A percentile compares a stretch with the other conserved stretches of the same genome.
These are phyloP conservation scores for Debaryomycetaceae sp. DNA, from an alignment of 1,139 yeast genomes.

Conservation along the genomic window DNA sequence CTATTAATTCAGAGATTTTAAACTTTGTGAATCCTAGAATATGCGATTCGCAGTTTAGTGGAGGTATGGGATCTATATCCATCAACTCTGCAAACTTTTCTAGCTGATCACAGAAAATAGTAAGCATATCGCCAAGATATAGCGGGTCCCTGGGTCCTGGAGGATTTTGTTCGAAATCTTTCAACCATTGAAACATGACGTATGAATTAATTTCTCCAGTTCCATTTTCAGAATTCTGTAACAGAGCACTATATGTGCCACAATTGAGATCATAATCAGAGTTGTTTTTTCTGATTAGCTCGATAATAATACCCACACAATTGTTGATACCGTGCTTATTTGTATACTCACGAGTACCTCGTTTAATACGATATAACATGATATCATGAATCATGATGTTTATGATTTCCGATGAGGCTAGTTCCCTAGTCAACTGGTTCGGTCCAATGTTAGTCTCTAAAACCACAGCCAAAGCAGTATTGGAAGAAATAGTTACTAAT, in stretches of 20 bases:
- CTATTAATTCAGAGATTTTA: conserved; percentile 43
- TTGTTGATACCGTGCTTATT: conserved; percentile 48
- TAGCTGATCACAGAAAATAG: conserved; percentile 38
- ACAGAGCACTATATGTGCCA: conserved; percentile 36
- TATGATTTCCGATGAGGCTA: conserved; percentile 37
- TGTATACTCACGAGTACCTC: conserved; percentile 18
- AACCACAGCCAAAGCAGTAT: conserved; percentile 46
- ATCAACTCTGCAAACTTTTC: conserved; percentile 28
- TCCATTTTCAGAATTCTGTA: conserved; percentile 29
- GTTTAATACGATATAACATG: conserved; percentile 27
- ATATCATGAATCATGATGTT: conserved; percentile 40
- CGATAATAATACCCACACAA: conserved; percentile 47
- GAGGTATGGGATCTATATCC: conserved; percentile 25
- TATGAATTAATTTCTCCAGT: conserved; percentile 40
- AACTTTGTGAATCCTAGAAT: conserved; percentile 42
- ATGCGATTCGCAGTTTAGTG: conserved; percentile 14
- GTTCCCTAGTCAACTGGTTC: conserved; percentile 43
- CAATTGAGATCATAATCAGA: conserved; percentile 48
- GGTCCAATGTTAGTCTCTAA: conserved; percentile 50
- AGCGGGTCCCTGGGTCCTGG: conserved; percentile 48
- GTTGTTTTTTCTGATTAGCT: conserved; percentile 45
- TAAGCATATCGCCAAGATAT: conserved; percentile 43
- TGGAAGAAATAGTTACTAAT: conserved; percentile 87
- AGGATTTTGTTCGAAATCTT: conserved; percentile 47
- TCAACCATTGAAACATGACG: conserved; percentile 47